Conservation (phyloP, 768 basidiomycete genomes). For the Boletellus ananiceps region DNA sequence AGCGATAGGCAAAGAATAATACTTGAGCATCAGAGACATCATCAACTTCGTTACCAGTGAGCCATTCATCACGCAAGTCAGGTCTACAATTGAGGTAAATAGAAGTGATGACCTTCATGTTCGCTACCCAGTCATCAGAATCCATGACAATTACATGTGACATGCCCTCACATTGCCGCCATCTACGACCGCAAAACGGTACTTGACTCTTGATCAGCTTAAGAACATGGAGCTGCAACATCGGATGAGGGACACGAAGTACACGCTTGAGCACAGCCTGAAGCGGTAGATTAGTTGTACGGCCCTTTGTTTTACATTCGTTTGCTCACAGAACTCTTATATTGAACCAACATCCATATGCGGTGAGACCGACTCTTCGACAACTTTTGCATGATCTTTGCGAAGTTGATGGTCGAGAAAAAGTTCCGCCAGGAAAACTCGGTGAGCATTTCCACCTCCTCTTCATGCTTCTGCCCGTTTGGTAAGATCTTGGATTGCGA, state of each 20-base stretch:
- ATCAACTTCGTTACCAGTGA: conserved; percentile 89
- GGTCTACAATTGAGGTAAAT: conserved; percentile 98
- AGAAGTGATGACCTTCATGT: conserved; percentile 99
- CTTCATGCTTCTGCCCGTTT: conserved; percentile 71
- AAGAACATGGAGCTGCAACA: conserved; percentile 90
- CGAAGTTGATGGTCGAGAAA: conserved; percentile 94
- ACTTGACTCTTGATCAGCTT: conserved; percentile 99
- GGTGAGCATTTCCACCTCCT: conserved; percentile 87
- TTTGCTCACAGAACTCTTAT: conserved; percentile 87
- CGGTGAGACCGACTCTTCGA: conserved; percentile 93
- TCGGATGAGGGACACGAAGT: conserved; percentile 86
- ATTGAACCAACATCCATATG: conserved; percentile 94
- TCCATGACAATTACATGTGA: neutral
- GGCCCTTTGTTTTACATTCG: neutral
- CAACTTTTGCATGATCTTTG: conserved; percentile 96
- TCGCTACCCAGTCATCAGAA: conserved; percentile 51
- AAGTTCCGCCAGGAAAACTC: conserved; percentile 99
- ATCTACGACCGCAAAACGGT: conserved; percentile 95
- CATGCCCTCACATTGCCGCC: conserved; percentile 79
- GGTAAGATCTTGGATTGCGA: conserved; percentile 55
- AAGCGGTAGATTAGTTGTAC: conserved; percentile 16
- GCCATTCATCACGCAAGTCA: conserved; percentile 96
- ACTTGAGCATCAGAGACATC: conserved; percentile 90
- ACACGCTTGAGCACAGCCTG: conserved; percentile 96
- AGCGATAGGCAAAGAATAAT: conserved; percentile 13